These are phyloP conservation scores for Polyplosphaeria fusca DNA, from an alignment of 495 filamentous ascomycete species.

Conservation along the genomic window DNA sequence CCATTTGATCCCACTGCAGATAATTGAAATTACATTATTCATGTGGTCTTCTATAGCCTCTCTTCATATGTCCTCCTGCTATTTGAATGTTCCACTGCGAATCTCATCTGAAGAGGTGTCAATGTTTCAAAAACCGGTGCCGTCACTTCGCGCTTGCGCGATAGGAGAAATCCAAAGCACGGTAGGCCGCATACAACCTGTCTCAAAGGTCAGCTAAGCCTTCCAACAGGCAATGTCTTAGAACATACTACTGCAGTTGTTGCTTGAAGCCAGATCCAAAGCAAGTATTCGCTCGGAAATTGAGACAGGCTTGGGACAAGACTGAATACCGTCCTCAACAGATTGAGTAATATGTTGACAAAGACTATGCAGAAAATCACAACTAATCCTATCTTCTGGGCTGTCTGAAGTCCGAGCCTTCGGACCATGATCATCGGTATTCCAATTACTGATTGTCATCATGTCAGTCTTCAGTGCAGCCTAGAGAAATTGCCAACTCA, in stretches of 20 bases:
- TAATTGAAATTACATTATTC: not conserved
- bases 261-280: too few species aligned
- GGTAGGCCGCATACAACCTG: too few species aligned
- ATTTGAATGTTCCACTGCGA: not conserved
- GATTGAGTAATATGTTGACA: not conserved
- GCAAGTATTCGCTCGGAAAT: too few species aligned
- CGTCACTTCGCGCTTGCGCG: too few species aligned
- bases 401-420: not conserved
- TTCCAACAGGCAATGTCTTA: too few species aligned
- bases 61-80: not conserved
- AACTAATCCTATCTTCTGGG: not conserved
- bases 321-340: not conserved
- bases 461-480: not conserved
- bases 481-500: not conserved
- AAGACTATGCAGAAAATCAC: constrained; percentile 4
- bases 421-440: not conserved
- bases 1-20: not conserved
- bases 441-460: not conserved
- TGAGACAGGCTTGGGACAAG: not conserved
- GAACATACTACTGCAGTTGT: too few species aligned
- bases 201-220: too few species aligned
- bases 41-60: not conserved
- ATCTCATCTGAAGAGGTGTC: not conserved
- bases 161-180: too few species aligned
- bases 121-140: not conserved